A percentile compares a stretch with the other conserved stretches of the same genome.
phyloP scores from a whole-genome alignment of 202 grass and related monocot species.

The Eragrostis tef region DNA sequence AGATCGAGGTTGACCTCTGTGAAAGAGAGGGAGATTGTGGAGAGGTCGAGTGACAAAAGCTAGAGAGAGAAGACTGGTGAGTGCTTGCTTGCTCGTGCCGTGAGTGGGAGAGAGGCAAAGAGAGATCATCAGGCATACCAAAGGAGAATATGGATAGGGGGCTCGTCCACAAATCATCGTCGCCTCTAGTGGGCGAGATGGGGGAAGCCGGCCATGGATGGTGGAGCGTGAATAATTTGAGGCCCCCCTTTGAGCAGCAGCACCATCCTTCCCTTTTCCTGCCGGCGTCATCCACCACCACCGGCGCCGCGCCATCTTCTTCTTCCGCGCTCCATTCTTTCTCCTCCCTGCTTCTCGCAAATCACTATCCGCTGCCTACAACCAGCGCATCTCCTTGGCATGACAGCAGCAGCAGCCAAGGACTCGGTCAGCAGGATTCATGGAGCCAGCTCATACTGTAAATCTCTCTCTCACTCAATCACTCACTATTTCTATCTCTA shows the following conservation, averaged over 20 bases:
- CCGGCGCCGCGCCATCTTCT: constrained; percentile 3
- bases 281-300: constrained; percentile 48
- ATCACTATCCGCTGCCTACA: constrained; percentile 52
- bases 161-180: constrained; percentile 60
- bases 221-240: constrained; percentile 84
- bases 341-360: constrained; percentile 60
- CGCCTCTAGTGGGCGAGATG: constrained; percentile 70
- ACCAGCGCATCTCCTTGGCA: constrained; percentile 38
- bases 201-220: constrained; percentile 70
- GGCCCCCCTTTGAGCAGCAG: constrained; percentile 58
- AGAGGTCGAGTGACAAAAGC: constrained; percentile 30
- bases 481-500: not conserved
- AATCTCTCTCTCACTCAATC: constrained; percentile 16
- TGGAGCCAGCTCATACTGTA: constrained; percentile 84
- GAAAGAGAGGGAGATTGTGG: constrained; percentile 35
- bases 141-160: constrained; percentile 61
- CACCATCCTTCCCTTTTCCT: constrained; percentile 53
- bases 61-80: constrained; percentile 15
- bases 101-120: not conserved
- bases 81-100: constrained; percentile 28
- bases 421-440: constrained; percentile 55
- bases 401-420: constrained; percentile 27
- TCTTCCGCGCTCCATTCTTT: constrained; percentile 55
- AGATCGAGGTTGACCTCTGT: constrained; percentile 60
- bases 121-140: constrained; percentile 39